Evolutionary conservation across 2,329 filamentous ascomycete species (phyloP).

Genomic region (Grosmannia huntii): DNA sequence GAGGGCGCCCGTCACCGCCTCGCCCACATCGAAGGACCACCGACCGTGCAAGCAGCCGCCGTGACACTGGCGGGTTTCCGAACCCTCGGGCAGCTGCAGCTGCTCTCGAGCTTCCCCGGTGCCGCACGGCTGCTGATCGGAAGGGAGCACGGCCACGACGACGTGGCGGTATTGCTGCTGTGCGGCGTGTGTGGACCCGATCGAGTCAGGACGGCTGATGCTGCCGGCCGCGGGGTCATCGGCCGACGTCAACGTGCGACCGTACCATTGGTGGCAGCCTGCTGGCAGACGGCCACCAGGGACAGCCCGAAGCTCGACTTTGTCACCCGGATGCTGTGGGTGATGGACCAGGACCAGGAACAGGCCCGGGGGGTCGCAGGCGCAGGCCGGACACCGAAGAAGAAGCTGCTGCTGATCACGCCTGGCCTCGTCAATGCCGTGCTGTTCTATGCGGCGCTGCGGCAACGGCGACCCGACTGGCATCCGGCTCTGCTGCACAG

Average conservation of each 20-base stretch:
- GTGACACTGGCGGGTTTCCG: neutral
- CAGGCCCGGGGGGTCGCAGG: neutral
- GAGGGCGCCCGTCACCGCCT: neutral
- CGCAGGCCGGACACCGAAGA: neutral
- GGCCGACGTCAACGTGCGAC: neutral
- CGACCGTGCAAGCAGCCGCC: neutral
- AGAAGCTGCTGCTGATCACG: slow-evolving; percentile 7
- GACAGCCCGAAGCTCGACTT: slow-evolving; percentile 4
- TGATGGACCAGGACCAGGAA: neutral
- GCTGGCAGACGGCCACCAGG: neutral
- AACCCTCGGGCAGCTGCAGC: slow-evolving; percentile 1
- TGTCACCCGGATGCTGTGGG: neutral
- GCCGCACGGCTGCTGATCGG: neutral
- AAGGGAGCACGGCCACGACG: neutral
- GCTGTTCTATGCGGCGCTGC: slow-evolving; percentile 4
- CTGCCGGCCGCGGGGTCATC: neutral
- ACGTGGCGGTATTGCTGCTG: neutral
- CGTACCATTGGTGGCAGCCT: neutral
- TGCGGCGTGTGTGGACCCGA: neutral
- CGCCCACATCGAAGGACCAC: neutral
- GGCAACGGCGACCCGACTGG: neutral
- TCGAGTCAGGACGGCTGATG: slow-evolving; percentile 19
- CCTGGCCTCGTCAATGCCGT: slow-evolving; percentile 5
- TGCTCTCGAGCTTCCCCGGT: slow-evolving; percentile 5
- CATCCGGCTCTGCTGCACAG: slow-evolving; percentile 6